Base-by-base conservation (phyloP, 2,329 filamentous ascomycete species). In the Fusarium beomiforme region DNA sequence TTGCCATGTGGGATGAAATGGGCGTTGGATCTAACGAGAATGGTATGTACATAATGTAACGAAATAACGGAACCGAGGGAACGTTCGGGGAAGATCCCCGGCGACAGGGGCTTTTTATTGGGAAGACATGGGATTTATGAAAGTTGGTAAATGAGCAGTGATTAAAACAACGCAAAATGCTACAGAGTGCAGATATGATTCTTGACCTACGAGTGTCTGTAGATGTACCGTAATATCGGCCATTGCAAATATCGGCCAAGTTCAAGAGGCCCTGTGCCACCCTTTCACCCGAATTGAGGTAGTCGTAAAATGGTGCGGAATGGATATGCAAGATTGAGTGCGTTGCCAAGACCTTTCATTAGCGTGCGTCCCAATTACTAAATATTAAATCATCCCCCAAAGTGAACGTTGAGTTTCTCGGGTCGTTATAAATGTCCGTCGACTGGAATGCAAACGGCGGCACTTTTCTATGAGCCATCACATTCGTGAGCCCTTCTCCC, bases 271-370 rank as follows among this genome's bases (percentile, higher is more conserved):
- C 33, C 23, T 66, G 37, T 59, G 43, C 11, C 36, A 39, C 42
- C 69, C 50, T 29, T 37, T 59, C 19, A 37, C 34, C 50, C 44
- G 67, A 70, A 61, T 41, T 65, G 29, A 47, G 55, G 29, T 51
- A 57, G 69, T 72, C 51, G 54, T 53, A 41, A 37, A 59, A 57
- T 69, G 59, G 69, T 44, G 69, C 42, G 50, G 68, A 65, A 62
- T 69, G 41, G 46, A 69, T 47, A 72, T 71, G 65, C 69, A 72
- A 71, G 59, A 71, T 71, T 71, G 69, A 72, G 64, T 70, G 64
- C 59, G 43, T 44, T 41, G 47, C 47, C 37, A 64, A 61, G 64
- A 65, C 42, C 47, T 42, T 49, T 13, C 23, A 44, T 67, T 69
- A 46, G 64, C 59, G 17, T 17, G 8, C 16, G 31, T 21, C 29